A percentile compares a stretch with the other conserved stretches of the same genome.
Evolutionary conservation across 768 basidiomycete species (phyloP).

Genomic region (Naganishia vishniacii): DNA sequence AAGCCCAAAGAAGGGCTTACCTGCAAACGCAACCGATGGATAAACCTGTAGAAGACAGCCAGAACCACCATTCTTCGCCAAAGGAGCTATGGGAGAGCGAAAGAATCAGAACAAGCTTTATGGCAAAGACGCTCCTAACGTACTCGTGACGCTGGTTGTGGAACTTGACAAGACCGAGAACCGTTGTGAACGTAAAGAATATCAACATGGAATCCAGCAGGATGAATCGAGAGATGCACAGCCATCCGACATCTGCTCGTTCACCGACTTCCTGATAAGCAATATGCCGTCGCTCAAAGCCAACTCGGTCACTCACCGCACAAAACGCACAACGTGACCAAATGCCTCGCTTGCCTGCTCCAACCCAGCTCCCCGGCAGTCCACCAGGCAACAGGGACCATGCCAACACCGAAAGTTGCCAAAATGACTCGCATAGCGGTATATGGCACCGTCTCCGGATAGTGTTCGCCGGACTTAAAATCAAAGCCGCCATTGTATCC

Average conservation of each 20-base stretch:
- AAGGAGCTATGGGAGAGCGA: conserved; percentile 61
- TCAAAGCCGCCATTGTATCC: conserved; percentile 90
- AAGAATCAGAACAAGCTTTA: background rate
- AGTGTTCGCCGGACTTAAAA: conserved; percentile 83
- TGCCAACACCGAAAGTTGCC: conserved; percentile 85
- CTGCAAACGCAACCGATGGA: conserved; percentile 94
- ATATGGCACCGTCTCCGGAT: conserved; percentile 79
- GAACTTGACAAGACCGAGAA: conserved; percentile 90
- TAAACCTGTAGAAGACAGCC: conserved; percentile 85
- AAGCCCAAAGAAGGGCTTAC: conserved; percentile 49
- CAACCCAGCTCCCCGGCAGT: conserved; percentile 90
- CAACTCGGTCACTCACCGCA: conserved; percentile 58
- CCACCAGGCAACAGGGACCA: conserved; percentile 96
- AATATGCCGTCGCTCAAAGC: background rate
- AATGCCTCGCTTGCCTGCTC: conserved; percentile 79
- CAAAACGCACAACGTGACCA: conserved; percentile 89
- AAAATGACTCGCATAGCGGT: conserved; percentile 92
- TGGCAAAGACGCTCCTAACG: conserved; percentile 43
- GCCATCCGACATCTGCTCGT: conserved; percentile 83
- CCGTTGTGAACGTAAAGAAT: conserved; percentile 95
- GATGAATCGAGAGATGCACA: conserved; percentile 94
- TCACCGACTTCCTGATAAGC: background rate
- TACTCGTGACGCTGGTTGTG: conserved; percentile 94
- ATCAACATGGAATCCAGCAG: conserved; percentile 97
- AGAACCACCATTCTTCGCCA: conserved; percentile 94